phyloP scores from a whole-genome alignment of 306 rosid species.

The Lagenaria siceraria region DNA sequence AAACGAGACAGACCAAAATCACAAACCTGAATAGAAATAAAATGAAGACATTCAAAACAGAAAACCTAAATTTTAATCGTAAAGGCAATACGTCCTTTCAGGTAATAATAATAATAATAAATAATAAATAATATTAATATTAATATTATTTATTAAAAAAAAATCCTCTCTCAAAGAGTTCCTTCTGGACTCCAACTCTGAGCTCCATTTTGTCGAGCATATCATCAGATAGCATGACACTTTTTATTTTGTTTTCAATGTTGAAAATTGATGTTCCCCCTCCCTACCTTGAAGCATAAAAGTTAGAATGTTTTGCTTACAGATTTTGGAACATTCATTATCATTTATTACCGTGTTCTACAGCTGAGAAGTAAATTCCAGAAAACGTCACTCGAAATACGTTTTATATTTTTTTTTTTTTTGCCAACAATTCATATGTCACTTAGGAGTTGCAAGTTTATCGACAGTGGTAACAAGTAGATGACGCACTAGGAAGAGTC shows the following conservation, averaged over 20 bases:
- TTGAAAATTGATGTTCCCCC: not conserved
- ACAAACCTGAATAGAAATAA: constrained; percentile 46
- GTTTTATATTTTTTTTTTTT: not conserved
- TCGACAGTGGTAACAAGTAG: not conserved
- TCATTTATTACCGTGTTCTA: not conserved
- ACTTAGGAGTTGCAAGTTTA: not conserved
- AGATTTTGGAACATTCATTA: not conserved
- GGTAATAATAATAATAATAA: not conserved
- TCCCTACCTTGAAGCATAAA: not conserved
- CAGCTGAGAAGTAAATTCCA: not conserved
- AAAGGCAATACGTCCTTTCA: not conserved
- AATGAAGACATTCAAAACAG: not conserved
- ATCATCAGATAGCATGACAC: not conserved
- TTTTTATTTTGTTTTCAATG: not conserved
- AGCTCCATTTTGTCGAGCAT: not conserved
- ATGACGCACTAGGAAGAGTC: not conserved
- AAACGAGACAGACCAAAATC: constrained; percentile 97
- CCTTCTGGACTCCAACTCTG: not conserved
- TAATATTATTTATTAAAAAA: no score
- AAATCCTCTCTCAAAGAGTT: not conserved
- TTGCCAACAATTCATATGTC: not conserved
- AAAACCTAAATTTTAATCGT: not conserved
- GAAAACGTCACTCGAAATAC: not conserved
- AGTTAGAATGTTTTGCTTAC: not conserved
- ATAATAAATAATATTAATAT: not conserved